Percentiles rank a stretch among this genome's conserved stretches.
Evolutionary conservation across 768 basidiomycete genomes (phyloP).

Genomic region (Rhodotorula diobovata): DNA sequence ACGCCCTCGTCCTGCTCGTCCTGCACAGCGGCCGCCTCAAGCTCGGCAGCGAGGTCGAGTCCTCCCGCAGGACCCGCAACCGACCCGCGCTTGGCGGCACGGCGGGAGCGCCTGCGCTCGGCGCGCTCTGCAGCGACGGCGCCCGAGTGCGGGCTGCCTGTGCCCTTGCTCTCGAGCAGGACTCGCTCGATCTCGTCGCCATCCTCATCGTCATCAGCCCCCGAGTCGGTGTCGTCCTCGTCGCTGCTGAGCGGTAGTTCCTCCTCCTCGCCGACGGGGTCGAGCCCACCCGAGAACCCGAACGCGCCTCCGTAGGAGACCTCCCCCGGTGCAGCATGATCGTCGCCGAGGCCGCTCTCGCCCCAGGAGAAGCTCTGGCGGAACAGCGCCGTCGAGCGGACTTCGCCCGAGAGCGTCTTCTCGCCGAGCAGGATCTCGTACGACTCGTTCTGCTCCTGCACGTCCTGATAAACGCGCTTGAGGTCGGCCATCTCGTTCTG

Average conservation of each 20-base stretch:
- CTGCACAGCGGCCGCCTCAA: constrained; percentile 29
- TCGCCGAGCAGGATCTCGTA: constrained; percentile 91
- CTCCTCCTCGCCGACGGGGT: constrained; percentile 24
- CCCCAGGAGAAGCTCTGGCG: constrained; percentile 29
- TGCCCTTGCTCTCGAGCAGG: constrained; percentile 34
- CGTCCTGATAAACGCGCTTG: constrained; percentile 75
- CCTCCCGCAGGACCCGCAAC: constrained; percentile 6
- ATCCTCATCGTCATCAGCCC: constrained; percentile 1
- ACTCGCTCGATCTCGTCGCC: constrained; percentile 28
- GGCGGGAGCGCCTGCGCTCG: neutral
- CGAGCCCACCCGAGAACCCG: constrained; percentile 16
- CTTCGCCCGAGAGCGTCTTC: constrained; percentile 78
- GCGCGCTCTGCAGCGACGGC: constrained; percentile 13
- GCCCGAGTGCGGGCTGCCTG: constrained; percentile 23
- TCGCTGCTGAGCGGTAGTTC: neutral
- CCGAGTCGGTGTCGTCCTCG: neutral
- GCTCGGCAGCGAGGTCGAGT: constrained; percentile 41
- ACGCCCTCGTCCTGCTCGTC: constrained; percentile 21
- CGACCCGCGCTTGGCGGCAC: neutral
- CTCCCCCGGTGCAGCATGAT: no score
- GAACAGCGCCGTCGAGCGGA: constrained; percentile 16
- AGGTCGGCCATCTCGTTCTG: constrained; percentile 80
- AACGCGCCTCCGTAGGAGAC: neutral
- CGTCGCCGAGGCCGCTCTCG: neutral
- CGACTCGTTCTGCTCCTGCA: constrained; percentile 84